Evolutionary conservation across 345 rosid species (phyloP), one percentile per base, ranked within the genome.

Genomic region (Cardamine chenopodiifolia): DNA sequence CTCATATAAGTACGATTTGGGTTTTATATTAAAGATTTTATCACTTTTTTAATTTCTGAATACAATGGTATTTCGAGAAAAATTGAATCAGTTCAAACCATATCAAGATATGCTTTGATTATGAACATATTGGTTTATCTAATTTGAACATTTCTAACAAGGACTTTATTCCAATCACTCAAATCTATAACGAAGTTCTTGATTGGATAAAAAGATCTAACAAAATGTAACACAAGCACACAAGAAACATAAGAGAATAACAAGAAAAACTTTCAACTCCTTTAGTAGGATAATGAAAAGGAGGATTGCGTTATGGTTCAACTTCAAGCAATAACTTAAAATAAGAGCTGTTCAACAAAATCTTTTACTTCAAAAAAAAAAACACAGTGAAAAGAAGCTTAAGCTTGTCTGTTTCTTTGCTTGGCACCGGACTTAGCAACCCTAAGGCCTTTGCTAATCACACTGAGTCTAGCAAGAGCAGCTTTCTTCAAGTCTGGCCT

Each of bases 401-500:
- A 58, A 64, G 71, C 88, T 76, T 92, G 98, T 70, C 98, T 89
- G 83, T 85, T 92, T 83, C 83, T 89, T 94, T 92, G 89, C 90
- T 90, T 92, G 70, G 78, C 90, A 78, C 98, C 99, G 29, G 97
- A 90, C 76, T 88, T 95, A 13, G 94, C 79, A 63, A 90, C 88
- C 87, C 85, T 91, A 45, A 92, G 83, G 79, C 99, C 85, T 79
- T 84, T 83, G 84, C 89, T 84, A 56, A 92, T 92, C 9, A 69
- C 92, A 35, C 92, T 89, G 82, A 95, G 83, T 80, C 97, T 86
- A 64, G 97, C 90, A 48, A 95, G 97, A 45, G 99, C 92, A 2
- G 96, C 96, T 15, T 83, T 84, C 86, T 86, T 92, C 66, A 95
- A 77, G 82, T 95, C 98, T 18, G 94, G 97, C 79, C 96, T 85